Evolutionary conservation across 345 rosid genomes (phyloP).

Genomic region (Lepidium didymum): DNA sequence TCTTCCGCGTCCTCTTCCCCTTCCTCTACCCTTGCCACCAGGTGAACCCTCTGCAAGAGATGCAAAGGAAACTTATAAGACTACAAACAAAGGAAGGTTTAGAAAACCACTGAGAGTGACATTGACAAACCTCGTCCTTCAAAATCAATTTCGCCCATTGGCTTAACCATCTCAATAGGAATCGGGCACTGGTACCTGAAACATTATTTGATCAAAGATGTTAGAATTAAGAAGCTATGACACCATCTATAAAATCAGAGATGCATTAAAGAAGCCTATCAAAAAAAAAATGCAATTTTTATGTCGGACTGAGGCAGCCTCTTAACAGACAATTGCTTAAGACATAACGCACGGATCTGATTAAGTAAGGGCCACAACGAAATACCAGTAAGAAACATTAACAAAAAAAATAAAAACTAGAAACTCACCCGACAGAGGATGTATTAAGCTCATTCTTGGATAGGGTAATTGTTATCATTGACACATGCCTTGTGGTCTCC

Average conservation of each 20-base stretch:
- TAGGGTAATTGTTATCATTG: constrained; percentile 86
- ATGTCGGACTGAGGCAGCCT: not conserved
- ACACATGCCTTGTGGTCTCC: constrained; percentile 98
- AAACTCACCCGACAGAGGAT: constrained; percentile 73
- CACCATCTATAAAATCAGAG: not conserved
- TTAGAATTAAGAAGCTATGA: not conserved
- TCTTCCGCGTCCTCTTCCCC: constrained; percentile 50
- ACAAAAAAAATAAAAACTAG: not conserved
- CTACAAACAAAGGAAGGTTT: not conserved
- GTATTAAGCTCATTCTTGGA: constrained; percentile 66
- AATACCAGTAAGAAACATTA: not conserved
- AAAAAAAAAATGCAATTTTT: not conserved
- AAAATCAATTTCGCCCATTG: constrained; percentile 36
- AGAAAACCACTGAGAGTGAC: not conserved
- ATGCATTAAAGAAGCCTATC: not conserved
- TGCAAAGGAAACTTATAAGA: not conserved
- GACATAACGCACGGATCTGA: not conserved
- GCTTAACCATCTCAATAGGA: constrained; percentile 59
- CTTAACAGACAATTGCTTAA: not conserved
- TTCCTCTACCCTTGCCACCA: constrained; percentile 57
- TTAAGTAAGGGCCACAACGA: not conserved
- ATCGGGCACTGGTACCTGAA: constrained; percentile 74
- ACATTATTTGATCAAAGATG: not conserved
- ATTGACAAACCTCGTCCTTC: constrained; percentile 50
- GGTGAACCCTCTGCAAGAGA: constrained; percentile 61